Base-by-base conservation (phyloP, 2,329 filamentous ascomycete genomes). In the Dothiorella sarmentorum region DNA sequence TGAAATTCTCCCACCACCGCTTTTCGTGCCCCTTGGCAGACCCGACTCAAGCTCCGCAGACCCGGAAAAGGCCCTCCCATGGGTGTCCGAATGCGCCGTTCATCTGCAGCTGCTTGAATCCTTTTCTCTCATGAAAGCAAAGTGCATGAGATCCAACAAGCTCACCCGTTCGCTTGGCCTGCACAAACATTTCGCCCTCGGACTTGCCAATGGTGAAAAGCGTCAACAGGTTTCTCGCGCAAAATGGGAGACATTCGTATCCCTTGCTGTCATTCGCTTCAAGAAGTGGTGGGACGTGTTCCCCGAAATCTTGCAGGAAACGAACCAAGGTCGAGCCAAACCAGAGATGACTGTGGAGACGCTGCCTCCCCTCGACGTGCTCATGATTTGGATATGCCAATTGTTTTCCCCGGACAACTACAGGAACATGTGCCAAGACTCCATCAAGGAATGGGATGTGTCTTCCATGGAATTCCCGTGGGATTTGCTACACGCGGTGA, bases 341-440 rank as follows among this genome's bases (percentile, higher is more conserved):
- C 45, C 49, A 7, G 29, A 52, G 13, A 57, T 57, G 29, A 58
- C 49, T 3, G 17, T 17, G 13, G 47, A 42, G 29, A 51, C 40
- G 6, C 44, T 57, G 10, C 52, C 51, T 24, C 51, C 43, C 13
- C 33, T 57, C 17, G 59, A 60, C 27, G 52, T 60, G n/a, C 43
- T 60, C 11, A 60, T 60, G 52, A 53, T 60, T n/a, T 60, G 53
- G 53, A 37, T 58, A 18, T 42, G 53, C 11, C 56, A 56, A 10
- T 15, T 60, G 4, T 53, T 60, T 13, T 58, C 40, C 24, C 51
- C 52, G 15, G 43, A 44, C 17, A 38, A 52, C 27, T 60, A 56
- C 31, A 37, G 45, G 27, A 38, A 35, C 17, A 38, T 60, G 31
- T 58, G 55, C 11, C 55, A 58, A 10, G 49, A 53, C 22, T 40